Evolutionary conservation across 2,329 filamentous ascomycete species (phyloP), one percentile per base, ranked within the genome.

Genomic region (Phyllosticta paracitricarpa): DNA sequence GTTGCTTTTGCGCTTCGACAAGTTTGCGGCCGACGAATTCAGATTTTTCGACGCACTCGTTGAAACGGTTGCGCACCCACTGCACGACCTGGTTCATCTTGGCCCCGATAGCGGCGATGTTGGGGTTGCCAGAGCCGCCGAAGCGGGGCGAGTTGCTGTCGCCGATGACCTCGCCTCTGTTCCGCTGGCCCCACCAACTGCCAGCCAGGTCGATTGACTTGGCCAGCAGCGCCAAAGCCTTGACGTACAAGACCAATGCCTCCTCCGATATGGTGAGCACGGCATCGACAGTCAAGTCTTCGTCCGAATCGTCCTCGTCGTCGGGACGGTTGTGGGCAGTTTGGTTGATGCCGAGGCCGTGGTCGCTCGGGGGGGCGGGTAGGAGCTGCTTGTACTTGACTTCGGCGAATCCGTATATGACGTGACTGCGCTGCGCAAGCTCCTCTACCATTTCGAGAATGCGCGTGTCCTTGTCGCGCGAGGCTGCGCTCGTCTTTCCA

Each of bases 301-400:
- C 84, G 58, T 89, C 89, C 17, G 91, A 88, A 10, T 76, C 74
- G n/a, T 77, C 74, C n/a, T 80, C 76, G 4, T 73, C 72, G 3
- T 87, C 84, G 8, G 77, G 70, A 3, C 57, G 57, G 22, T 30
- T 30, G 10, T 56, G 53, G 77, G 72, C 69, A 54, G 62, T 68
- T 52, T 65, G 70, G 57, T 76, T 77, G 53, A 80, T 77, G 6
- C 87, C 86, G 3, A 91, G 80, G 5, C 84, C 85, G 66, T 88
- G 85, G 56, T 89, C 85, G 66, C 82, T 83, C 1, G 93, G 94
- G 1, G 90, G 86, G 54, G 94, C 78, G 2, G 94, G 94, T 57
- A 97, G 84, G n/a, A 99, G 82, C 74, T 99, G 94, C 74, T 95
- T 94, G 76, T 95, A 97, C 75, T 99, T 99, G 70, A 99, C 93